Evolutionary conservation across 768 basidiomycete genomes (phyloP), one percentile per base, ranked within the genome.

Genomic region (Trametes cinnabarina): DNA sequence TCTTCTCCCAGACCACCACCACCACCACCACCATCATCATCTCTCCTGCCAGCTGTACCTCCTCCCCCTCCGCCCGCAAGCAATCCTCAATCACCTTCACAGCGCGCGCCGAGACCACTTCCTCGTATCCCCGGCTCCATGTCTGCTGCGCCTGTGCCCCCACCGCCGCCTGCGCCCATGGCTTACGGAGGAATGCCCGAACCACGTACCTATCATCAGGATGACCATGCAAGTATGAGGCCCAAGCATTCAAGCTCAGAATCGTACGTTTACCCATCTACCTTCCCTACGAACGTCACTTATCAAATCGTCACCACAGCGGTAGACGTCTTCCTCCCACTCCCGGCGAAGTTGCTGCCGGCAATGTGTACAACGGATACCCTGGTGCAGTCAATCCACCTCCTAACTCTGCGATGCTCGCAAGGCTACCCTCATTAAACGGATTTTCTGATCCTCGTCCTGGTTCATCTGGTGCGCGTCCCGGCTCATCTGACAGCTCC

Each of bases 41-140:
- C 55, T 7, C 54, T 48, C 30, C 20, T 65, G 17, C 56, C 51
- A 42, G 41, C 56, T 8, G 51, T 48, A 39, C n/a, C 49, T 4
- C 42, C 58, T 23, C 32, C 26, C 7, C 41, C 51, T 3, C 46
- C 51, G 17, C 30, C 6, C 6, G 25, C 57, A 22, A 53, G 43
- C 39, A 60, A 56, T 17, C 62, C 58, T 47, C 69, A 55, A 42
- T 65, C 65, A 25, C 69, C 69, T 3, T 62, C 69, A 2, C 58
- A 58, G 28, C 55, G 60, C 43, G 64, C 61, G 41, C 62, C 63
- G 9, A 56, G 69, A 54, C 69, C 66, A n/a, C 61, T 70, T 4
- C 69, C 69, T 40, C 69, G 61, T 15, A 65, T 66, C 37, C 68
- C 68, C 14, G 64, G 67, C 30, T 39, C 44, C 23, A 44, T 57